These are phyloP conservation scores for Zygoascus meyerae DNA, from an alignment of 1,139 yeast genomes.

Conservation along the genomic window DNA sequence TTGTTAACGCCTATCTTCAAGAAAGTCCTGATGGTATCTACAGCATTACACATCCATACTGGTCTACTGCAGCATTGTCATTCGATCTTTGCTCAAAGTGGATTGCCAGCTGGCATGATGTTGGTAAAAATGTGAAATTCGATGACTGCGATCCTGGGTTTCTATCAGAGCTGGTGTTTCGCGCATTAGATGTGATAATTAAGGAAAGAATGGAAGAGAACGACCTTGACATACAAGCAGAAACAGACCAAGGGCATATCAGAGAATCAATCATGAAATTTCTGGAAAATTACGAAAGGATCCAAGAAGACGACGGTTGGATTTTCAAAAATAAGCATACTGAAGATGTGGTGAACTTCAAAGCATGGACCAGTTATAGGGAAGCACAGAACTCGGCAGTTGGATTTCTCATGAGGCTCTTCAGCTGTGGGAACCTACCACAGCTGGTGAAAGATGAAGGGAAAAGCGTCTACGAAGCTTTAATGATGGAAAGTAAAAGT, in stretches of 20 bases:
- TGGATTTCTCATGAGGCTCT: slow-evolving; percentile 1
- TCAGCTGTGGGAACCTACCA: neutral
- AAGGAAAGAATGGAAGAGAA: no score
- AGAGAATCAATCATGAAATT: no score
- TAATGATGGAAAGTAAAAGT: no score
- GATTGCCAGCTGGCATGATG: neutral
- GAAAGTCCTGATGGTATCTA: neutral
- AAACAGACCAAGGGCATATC: no score
- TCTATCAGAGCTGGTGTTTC: no score
- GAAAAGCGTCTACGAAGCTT: neutral
- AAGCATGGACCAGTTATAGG: neutral
- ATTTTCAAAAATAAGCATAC: slow-evolving; percentile 1
- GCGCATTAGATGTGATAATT: no score
- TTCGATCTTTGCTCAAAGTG: neutral
- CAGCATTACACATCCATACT: neutral
- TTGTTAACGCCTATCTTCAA: neutral
- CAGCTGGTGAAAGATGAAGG: neutral
- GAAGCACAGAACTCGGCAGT: neutral
- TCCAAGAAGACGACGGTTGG: neutral
- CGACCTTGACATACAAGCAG: no score
- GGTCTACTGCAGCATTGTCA: neutral
- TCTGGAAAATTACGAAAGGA: slow-evolving; percentile 4
- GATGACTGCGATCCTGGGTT: no score
- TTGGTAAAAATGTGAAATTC: no score
- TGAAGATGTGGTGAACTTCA: neutral